Percentiles rank a stretch among this genome's conserved stretches.
Conservation (phyloP, 352 stramenopile species). For the Aphanomyces euteiches region DNA sequence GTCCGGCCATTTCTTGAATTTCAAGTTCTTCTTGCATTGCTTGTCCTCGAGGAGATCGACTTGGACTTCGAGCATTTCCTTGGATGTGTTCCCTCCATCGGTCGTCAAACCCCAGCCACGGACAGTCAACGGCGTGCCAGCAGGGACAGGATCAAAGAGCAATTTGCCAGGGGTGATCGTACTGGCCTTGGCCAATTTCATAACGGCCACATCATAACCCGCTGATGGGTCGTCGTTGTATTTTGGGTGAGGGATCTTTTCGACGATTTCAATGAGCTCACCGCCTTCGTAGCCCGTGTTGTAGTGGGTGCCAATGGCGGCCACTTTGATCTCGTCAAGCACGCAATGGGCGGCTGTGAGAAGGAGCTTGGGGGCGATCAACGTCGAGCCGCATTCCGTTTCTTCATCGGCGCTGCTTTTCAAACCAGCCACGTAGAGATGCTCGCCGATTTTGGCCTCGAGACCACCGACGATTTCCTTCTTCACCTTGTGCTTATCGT, state of each 20-base stretch:
- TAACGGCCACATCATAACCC: slow-evolving; percentile 53
- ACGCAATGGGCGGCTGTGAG: slow-evolving; percentile 62
- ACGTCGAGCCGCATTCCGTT: slow-evolving; percentile 53
- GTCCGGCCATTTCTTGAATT: slow-evolving; percentile 38
- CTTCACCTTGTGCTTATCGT: background rate
- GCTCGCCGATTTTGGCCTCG: slow-evolving; percentile 10
- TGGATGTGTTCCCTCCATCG: slow-evolving; percentile 33
- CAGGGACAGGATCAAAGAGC: slow-evolving; percentile 37
- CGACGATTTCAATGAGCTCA: slow-evolving; percentile 49
- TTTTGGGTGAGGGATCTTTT: slow-evolving; percentile 47
- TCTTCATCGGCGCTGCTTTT: slow-evolving; percentile 37
- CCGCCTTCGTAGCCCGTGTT: slow-evolving; percentile 40
- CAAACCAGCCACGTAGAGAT: slow-evolving; percentile 48
- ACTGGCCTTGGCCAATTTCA: slow-evolving; percentile 44
- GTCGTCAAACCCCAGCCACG: slow-evolving; percentile 31
- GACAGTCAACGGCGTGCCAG: slow-evolving; percentile 42
- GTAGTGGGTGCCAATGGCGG: slow-evolving; percentile 56
- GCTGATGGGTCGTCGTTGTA: slow-evolving; percentile 41
- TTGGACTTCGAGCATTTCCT: slow-evolving; percentile 42
- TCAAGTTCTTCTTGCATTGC: slow-evolving; percentile 36
- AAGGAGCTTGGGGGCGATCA: slow-evolving; percentile 63
- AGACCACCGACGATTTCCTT: background rate
- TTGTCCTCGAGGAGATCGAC: slow-evolving; percentile 46
- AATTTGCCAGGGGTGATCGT: slow-evolving; percentile 40
- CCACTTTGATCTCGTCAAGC: slow-evolving; percentile 38